Evolutionary conservation across 345 rosid genomes (phyloP), one percentile per base, ranked within the genome.

Genomic region (Trapa incisa): DNA sequence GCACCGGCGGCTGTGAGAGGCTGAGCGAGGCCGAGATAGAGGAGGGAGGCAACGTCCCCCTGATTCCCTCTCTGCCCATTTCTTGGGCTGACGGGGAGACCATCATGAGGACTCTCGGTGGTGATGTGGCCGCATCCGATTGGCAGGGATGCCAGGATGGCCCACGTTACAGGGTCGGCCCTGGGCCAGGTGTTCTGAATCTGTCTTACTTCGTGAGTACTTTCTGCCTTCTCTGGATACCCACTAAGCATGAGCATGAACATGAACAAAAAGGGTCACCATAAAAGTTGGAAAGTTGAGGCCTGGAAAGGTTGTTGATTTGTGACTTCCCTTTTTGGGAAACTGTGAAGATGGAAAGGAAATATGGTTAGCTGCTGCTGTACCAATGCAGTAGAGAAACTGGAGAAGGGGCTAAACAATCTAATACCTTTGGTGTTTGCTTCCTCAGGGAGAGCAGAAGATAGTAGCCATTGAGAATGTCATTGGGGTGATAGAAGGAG

Each of bases 21-120:
- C 16, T 89, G 11, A 72, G 84, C 0, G 75, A 83, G 9, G 84
- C 87, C 32, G 87, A 77, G 13, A 89, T 85, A 3, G 93, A 79
- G 65, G 68, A 67, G 74, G 65, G 70, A 11, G 94, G 88, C 2
- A 74, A 77, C 65, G 77, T 79, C 72, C 88, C 96, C 1, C 43
- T 74, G 4, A 89, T 91, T 71, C 96, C 96, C 14, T 91, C 97
- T 0, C 57, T 91, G 77, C 96, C 94, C 10, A 68, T 91, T 66
- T 91, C 92, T 0, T 85, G 83, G 37, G 79, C 75, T 47, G 96
- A 86, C 64, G 96, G 92, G 0, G 92, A 89, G 71, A 76, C 80
- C 17, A 87, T 91, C 41, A 61, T 91, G 73, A 74, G 70, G 78
- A 80, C 83, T 0, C 45, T 86, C 0, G 87, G 77, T 1, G 96